Conservation (phyloP, 768 basidiomycete genomes). For the Russula lepida region DNA sequence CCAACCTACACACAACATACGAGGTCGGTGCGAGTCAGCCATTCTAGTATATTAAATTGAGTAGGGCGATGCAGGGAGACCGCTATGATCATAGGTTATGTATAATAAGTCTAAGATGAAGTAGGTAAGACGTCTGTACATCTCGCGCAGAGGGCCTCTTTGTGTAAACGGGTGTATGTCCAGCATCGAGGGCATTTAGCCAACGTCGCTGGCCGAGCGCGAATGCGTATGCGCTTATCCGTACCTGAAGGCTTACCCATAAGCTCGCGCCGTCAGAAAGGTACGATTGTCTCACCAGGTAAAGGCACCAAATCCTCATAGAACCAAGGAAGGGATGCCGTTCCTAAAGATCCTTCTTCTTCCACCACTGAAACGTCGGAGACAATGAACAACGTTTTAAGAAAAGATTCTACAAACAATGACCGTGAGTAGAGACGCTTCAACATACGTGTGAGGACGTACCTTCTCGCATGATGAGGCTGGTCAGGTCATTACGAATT, state of each 20-base stretch:
- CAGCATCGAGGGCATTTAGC: constrained; percentile 90
- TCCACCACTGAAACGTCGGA: constrained; percentile 55
- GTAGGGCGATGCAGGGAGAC: neutral
- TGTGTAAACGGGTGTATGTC: constrained; percentile 52
- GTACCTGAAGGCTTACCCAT: constrained; percentile 15
- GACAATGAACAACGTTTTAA: constrained; percentile 74
- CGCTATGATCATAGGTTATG: constrained; percentile 5
- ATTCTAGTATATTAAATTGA: neutral
- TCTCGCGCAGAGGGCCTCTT: constrained; percentile 54
- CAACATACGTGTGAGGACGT: constrained; percentile 1
- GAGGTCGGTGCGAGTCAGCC: neutral
- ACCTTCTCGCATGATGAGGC: constrained; percentile 39
- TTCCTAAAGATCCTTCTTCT: constrained; percentile 37
- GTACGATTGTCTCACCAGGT: constrained; percentile 33
- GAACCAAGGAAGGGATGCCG: constrained; percentile 40
- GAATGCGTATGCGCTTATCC: constrained; percentile 34
- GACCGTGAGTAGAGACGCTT: neutral
- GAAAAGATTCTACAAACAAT: constrained; percentile 40
- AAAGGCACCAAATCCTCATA: constrained; percentile 38
- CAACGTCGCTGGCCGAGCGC: constrained; percentile 50
- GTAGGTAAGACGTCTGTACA: constrained; percentile 36
- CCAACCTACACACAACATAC: neutral
- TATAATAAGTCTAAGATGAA: constrained; percentile 5
- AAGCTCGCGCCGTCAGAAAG: neutral
- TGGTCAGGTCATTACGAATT: constrained; percentile 23